Base-by-base conservation (phyloP, 768 basidiomycete species). In the Tephrocybe sp. region DNA sequence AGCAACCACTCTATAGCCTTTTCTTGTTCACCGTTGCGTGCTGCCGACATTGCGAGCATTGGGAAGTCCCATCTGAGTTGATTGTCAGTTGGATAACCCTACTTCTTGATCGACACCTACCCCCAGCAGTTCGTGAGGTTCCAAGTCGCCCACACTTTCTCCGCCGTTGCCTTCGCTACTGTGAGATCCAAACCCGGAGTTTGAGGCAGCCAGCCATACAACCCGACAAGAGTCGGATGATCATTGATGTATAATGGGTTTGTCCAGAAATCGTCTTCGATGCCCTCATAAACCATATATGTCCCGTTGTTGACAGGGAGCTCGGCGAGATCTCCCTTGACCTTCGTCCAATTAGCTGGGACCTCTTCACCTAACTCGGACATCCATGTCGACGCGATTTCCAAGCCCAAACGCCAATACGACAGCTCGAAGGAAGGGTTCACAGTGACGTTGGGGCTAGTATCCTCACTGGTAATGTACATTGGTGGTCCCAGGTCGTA, bases 401-500 rank as follows among this genome's bases (percentile, higher is more conserved):
- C 69, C 13, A 84, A 64, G 0, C 79, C 79, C 17, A 77, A 69
- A 17, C 71, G 65, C 80, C 82, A 83, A 60, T 83, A 82, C 30
- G 80, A 74, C 6, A 84, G 67, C 62, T 84, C 81, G 51, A 83
- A 78, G 1, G 82, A 74, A 1, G 82, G 75, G 53, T 84, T 84
- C 36, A 66, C 63, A 10, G 82, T 83, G 32, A 69, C 66, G 55
- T 78, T 80, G 10, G 78, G 80, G 41, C 62, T 70, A 8, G 81
- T 82, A 62, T 83, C 79, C 57, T 84, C 81, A 50, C 73, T 74
- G 19, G 81, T 77, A 32, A 76, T 67, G 54, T 78, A 78, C 73
- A 82, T 71, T 16, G 81, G 81, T n/a, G 82, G 80, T 26, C 80
- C 81, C 1, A 84, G 65, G 60, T 84, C 80, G 56, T 73, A 83